Base-by-base conservation (phyloP, 2,329 filamentous ascomycete species). In the Fusarium sp. region DNA sequence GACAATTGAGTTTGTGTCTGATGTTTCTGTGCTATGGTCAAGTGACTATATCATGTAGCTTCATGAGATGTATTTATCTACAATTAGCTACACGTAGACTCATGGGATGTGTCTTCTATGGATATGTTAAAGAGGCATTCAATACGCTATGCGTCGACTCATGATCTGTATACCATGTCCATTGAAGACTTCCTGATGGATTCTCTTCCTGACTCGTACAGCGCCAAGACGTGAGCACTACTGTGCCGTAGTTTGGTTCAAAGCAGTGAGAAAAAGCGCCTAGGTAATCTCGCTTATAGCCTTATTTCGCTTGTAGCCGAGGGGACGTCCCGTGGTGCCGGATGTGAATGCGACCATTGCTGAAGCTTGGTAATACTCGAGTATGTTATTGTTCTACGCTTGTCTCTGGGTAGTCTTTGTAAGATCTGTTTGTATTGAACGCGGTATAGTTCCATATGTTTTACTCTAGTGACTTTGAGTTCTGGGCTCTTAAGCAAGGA, bases 231-330 rank as follows among this genome's bases (percentile, higher is more conserved):
- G 44, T 52, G 62, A 65, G 62, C n/a, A 59, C 62, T 61, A 66
- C 29, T 38, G 61, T 27, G 32, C 47, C 20, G 48, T 20, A 52
- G 34, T 32, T 32, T 32, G 30, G 30, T 15, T 32, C 30, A 15
- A 15, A 32, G 27, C 27, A 29, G 32, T n/a, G 9, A 41, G 48
- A 52, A 52, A 52, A 52, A 15, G 32, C 10, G 32, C 13, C 41
- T 24, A 65, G 43, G 13, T 43, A 40, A 65, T 65, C 46, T 65
- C 62, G 62, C 51, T 41, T 52, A 25, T 48, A 69, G 65, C 60
- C 65, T 65, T 65, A 65, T 69, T 53, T 69, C 65, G 65, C 65
- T 68, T 69, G 49, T 53, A 55, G 29, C 65, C 65, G 65, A 68
- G 11, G 32, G 49, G 43, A 60, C 49, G 30, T 65, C 65, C 65